Conservation (phyloP, 331 rosid species). For the Acacia concinna region DNA sequence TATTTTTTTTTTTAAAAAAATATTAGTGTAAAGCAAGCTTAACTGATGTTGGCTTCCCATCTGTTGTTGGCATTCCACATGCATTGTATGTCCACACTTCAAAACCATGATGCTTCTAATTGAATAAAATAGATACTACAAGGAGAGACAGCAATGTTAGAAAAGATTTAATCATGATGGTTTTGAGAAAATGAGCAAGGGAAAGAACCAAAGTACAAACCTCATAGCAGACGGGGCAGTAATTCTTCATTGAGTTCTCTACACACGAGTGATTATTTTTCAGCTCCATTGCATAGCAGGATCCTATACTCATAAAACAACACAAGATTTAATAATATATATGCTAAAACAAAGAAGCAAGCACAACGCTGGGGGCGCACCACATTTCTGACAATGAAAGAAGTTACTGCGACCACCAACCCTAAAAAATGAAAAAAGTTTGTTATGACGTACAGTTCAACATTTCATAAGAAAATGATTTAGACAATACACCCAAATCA, state of each 20-base stretch:
- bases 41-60: slow-evolving; percentile 60
- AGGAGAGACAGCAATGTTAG: slow-evolving; percentile 36
- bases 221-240: slow-evolving; percentile 81
- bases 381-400: slow-evolving; percentile 72
- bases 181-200: slow-evolving; percentile 15
- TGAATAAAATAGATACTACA: slow-evolving; percentile 78
- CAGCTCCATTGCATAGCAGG: slow-evolving; percentile 53
- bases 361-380: slow-evolving; percentile 33
- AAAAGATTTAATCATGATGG: not conserved
- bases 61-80: slow-evolving; percentile 48
- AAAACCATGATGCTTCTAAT: slow-evolving; percentile 48
- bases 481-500: slow-evolving; percentile 18
- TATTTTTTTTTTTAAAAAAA: not conserved
- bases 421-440: slow-evolving; percentile 37
- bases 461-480: not conserved
- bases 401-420: slow-evolving; percentile 57
- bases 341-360: not conserved
- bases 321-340: not conserved
- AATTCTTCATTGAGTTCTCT: slow-evolving; percentile 68
- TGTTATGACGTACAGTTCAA: slow-evolving; percentile 6
- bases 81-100: slow-evolving; percentile 79
- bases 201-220: slow-evolving; percentile 41
- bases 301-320: slow-evolving; percentile 39
- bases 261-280: slow-evolving; percentile 73
- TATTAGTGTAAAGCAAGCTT: slow-evolving; percentile 18